phyloP scores from a whole-genome alignment of 495 filamentous ascomycete genomes.

The Aspergillus haitiensis region DNA sequence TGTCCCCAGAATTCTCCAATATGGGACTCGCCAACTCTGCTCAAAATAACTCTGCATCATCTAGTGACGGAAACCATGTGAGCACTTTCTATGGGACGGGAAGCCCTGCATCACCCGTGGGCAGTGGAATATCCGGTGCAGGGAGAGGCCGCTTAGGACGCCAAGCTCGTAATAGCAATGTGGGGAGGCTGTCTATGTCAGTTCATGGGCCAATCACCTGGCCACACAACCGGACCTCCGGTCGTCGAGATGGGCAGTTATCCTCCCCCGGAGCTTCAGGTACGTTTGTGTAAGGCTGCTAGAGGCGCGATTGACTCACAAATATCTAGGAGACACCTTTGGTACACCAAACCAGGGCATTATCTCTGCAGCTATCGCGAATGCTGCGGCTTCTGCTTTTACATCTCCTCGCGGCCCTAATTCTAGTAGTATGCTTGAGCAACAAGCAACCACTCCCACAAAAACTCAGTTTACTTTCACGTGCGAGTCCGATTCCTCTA shows the following conservation, averaged over 20 bases:
- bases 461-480: conserved; percentile 92
- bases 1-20: conserved; percentile 62
- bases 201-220: conserved; percentile 42
- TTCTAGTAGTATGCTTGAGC: conserved; percentile 74
- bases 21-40: conserved; percentile 57
- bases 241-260: conserved; percentile 41
- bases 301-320: conserved; percentile 12
- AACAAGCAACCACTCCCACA: conserved; percentile 60
- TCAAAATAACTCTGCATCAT: conserved; percentile 39
- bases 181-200: conserved; percentile 63
- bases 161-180: conserved; percentile 43
- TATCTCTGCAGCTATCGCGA: conserved; percentile 87
- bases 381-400: conserved; percentile 73
- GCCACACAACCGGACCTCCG: conserved; percentile 35
- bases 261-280: conserved; percentile 43
- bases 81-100: conserved; percentile 60
- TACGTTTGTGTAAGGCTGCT: conserved; percentile 24
- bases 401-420: conserved; percentile 62
- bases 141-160: conserved; percentile 79
- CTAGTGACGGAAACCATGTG: conserved; percentile 48
- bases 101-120: conserved; percentile 48
- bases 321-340: conserved; percentile 33
- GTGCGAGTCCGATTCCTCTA: conserved; percentile 72
- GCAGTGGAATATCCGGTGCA: conserved; percentile 70
- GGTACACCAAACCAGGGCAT: conserved; percentile 64